phyloP scores from a whole-genome alignment of 306 rosid species.

The Cicer yamashitae region DNA sequence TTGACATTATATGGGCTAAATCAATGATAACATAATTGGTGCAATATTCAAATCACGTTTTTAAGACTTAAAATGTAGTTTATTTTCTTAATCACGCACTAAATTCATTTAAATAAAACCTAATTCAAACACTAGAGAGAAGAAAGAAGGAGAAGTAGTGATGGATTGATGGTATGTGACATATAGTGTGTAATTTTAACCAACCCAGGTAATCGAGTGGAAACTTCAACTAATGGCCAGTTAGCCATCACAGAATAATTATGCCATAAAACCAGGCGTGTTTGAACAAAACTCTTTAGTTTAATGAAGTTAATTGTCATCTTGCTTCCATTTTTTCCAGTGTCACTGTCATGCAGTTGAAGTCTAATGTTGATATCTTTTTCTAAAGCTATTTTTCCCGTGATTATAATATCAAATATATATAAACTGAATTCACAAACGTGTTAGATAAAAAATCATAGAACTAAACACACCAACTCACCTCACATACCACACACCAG shows the following conservation, averaged over 20 bases:
- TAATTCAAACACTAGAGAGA: not conserved
- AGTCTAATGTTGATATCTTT: not conserved
- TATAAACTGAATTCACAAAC: conserved; percentile 6
- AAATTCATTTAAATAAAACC: not conserved
- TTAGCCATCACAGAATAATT: conserved; percentile 18
- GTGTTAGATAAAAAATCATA: not conserved
- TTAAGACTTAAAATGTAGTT: not conserved
- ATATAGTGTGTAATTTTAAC: conserved; percentile 46
- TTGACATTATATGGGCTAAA: not conserved
- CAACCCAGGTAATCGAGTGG: conserved; percentile 30
- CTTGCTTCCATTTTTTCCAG: conserved; percentile 29
- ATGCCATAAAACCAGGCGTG: conserved; percentile 27
- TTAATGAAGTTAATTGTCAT: conserved; percentile 3
- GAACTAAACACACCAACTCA: not conserved
- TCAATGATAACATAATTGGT: too few species aligned
- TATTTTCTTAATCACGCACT: not conserved
- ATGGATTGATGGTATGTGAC: conserved; percentile 2
- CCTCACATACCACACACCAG: not conserved
- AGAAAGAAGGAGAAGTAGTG: not conserved
- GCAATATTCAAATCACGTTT: not conserved
- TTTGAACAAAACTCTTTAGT: conserved; percentile 51
- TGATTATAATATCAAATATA: conserved; percentile 11
- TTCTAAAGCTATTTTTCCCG: not conserved
- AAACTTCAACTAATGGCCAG: not conserved
- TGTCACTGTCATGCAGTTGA: conserved; percentile 1